Evolutionary conservation across 1,139 yeast species (phyloP).

Genomic region (Insectozyma bohioensis): DNA sequence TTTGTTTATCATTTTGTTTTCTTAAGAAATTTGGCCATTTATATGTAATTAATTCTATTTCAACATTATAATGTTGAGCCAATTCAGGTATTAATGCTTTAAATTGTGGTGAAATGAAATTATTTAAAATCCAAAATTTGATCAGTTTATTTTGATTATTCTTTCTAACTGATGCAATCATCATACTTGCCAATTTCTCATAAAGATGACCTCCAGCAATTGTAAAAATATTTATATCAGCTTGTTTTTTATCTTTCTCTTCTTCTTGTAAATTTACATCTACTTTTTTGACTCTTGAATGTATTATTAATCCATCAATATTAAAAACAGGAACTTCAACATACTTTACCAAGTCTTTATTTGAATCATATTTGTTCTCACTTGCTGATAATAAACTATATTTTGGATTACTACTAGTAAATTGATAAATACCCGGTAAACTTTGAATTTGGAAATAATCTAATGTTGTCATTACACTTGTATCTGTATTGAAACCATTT

Average conservation of each 20-base stretch:
- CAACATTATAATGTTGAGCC: constrained; percentile 56
- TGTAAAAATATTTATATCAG: constrained; percentile 78
- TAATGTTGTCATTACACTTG: constrained; percentile 67
- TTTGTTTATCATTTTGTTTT: constrained; percentile 69
- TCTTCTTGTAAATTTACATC: constrained; percentile 2
- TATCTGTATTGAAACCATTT: constrained; percentile 33
- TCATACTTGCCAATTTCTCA: constrained; percentile 69
- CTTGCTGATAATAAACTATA: constrained; percentile 44
- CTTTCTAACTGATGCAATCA: constrained; percentile 74
- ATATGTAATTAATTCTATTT: constrained; percentile 73
- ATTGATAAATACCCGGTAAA: constrained; percentile 64
- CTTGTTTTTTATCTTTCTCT: constrained; percentile 25
- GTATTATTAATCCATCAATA: constrained; percentile 46
- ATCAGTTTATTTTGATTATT: constrained; percentile 64
- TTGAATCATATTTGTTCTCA: constrained; percentile 26
- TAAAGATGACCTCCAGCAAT: constrained; percentile 80
- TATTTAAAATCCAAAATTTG: constrained; percentile 87
- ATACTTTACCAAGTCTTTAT: constrained; percentile 18
- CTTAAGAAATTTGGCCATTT: constrained; percentile 94
- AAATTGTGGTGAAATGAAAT: constrained; percentile 71
- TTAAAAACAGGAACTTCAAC: constrained; percentile 32
- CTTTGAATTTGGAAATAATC: constrained; percentile 78
- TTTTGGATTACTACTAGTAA: constrained; percentile 32
- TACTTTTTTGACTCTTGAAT: constrained; percentile 39
- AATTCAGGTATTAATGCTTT: constrained; percentile 59